Evolutionary conservation across 805 yeast species (phyloP).

Genomic region (Kluyveromyces aestuarii): DNA sequence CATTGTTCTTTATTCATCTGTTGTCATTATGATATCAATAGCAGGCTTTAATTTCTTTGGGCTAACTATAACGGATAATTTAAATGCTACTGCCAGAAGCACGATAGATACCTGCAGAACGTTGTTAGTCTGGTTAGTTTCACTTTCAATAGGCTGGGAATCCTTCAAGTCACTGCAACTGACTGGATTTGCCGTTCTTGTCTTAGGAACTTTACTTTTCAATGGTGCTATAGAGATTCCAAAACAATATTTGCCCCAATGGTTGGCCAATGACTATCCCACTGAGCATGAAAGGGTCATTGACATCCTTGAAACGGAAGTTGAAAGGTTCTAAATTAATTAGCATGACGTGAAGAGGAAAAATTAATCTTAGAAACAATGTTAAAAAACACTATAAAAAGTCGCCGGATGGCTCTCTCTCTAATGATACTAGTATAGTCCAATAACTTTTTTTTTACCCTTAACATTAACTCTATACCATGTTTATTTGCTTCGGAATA

Average conservation of each 20-base stretch:
- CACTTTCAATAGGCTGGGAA: constrained; percentile 70
- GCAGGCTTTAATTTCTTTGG: constrained; percentile 69
- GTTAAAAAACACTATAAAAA: too few species aligned
- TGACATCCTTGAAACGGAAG: constrained; percentile 34
- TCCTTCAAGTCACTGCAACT: constrained; percentile 51
- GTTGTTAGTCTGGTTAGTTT: constrained; percentile 63
- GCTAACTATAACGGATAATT: constrained; percentile 49
- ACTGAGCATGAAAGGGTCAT: constrained; percentile 20
- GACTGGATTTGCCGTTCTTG: constrained; percentile 53
- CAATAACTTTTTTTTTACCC: background rate
- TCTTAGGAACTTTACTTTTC: constrained; percentile 64
- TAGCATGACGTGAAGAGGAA: background rate
- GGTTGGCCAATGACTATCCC: constrained; percentile 30
- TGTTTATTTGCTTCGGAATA: background rate
- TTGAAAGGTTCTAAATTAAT: constrained; percentile 27
- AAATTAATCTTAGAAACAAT: too few species aligned
- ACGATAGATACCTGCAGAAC: constrained; percentile 76
- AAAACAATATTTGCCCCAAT: constrained; percentile 40
- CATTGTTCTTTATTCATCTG: constrained; percentile 42
- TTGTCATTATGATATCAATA: constrained; percentile 63
- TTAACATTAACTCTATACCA: background rate
- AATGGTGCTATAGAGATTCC: constrained; percentile 53
- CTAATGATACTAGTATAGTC: background rate
- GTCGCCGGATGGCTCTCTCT: background rate
- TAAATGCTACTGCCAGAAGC: constrained; percentile 71